phyloP scores from a whole-genome alignment of 768 basidiomycete genomes.

The Ramaria sp. region DNA sequence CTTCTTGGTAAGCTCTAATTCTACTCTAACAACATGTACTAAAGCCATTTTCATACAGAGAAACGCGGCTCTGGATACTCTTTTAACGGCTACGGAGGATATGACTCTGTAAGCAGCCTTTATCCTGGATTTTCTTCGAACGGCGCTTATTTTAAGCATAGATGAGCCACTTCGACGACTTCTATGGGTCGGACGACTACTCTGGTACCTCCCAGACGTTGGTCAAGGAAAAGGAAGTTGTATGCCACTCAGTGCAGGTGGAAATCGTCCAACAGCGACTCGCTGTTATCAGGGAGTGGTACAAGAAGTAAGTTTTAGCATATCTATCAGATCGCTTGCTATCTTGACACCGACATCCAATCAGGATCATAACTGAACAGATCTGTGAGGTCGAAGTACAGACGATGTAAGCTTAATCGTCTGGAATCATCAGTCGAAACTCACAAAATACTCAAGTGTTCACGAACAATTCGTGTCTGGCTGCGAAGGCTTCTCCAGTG shows the following conservation, averaged over 20 bases:
- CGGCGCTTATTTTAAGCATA: not conserved
- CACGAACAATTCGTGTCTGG: constrained; percentile 6
- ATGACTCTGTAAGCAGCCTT: not conserved
- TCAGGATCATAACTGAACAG: constrained; percentile 8
- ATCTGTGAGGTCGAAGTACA: constrained; percentile 8
- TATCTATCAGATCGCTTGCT: not conserved
- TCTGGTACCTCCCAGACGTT: constrained; percentile 1
- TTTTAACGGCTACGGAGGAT: constrained; percentile 5
- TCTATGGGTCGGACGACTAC: constrained; percentile 7
- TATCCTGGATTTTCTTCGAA: not conserved
- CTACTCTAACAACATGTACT: not conserved
- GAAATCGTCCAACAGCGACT: constrained; percentile 8
- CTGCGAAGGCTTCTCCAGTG: constrained; percentile 1
- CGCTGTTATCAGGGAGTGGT: constrained; percentile 7
- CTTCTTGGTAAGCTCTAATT: not conserved
- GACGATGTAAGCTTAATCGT: not conserved
- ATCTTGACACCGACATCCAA: not conserved
- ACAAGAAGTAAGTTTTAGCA: not conserved
- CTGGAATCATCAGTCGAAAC: not conserved
- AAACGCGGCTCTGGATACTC: constrained; percentile 1
- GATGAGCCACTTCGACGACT: constrained; percentile 9
- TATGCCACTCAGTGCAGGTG: constrained; percentile 3
- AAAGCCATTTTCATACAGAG: not conserved
- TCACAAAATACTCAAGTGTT: not conserved
- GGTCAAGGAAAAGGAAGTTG: constrained; percentile 4